Conservation (phyloP, 2,329 filamentous ascomycete species). For the Hymenoscyphus fraxineus region DNA sequence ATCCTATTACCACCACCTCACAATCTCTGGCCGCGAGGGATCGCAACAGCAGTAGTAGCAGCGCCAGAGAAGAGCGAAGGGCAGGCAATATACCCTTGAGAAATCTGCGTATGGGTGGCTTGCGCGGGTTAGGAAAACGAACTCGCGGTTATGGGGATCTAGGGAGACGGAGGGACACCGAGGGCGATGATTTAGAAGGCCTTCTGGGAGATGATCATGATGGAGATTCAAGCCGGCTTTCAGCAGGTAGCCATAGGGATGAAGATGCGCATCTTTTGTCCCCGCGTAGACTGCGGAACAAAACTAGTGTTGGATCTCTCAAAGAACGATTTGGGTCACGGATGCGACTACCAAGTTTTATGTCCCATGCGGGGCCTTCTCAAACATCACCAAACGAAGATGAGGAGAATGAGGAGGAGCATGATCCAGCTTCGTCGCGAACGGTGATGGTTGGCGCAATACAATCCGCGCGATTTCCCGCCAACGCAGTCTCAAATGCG, state of each 20-base stretch:
- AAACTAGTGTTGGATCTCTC: slow-evolving; percentile 40
- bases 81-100: slow-evolving; percentile 61
- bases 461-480: slow-evolving; percentile 74
- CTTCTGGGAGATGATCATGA: slow-evolving; percentile 62
- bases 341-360: slow-evolving; percentile 65
- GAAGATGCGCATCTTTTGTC: slow-evolving; percentile 74
- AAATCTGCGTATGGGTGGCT: slow-evolving; percentile 62
- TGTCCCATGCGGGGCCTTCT: slow-evolving; percentile 40
- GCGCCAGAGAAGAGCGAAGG: slow-evolving; percentile 29
- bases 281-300: slow-evolving; percentile 27
- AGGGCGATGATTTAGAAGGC: slow-evolving; percentile 63
- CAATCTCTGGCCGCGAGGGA: slow-evolving; percentile 27
- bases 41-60: slow-evolving; percentile 14
- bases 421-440: slow-evolving; percentile 68
- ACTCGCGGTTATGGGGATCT: slow-evolving; percentile 57
- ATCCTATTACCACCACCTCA: slow-evolving; percentile 46
- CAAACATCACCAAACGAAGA: slow-evolving; percentile 28
- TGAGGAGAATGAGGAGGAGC: slow-evolving; percentile 48
- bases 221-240: slow-evolving; percentile 47
- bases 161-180: slow-evolving; percentile 51
- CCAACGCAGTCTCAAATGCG: slow-evolving; percentile 90
- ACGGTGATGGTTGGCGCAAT: slow-evolving; percentile 70
- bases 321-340: slow-evolving; percentile 46
- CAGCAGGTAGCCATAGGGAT: slow-evolving; percentile 57
- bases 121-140: slow-evolving; percentile 52